Conservation (phyloP, 352 stramenopile genomes). For the Lagenidium giganteum region DNA sequence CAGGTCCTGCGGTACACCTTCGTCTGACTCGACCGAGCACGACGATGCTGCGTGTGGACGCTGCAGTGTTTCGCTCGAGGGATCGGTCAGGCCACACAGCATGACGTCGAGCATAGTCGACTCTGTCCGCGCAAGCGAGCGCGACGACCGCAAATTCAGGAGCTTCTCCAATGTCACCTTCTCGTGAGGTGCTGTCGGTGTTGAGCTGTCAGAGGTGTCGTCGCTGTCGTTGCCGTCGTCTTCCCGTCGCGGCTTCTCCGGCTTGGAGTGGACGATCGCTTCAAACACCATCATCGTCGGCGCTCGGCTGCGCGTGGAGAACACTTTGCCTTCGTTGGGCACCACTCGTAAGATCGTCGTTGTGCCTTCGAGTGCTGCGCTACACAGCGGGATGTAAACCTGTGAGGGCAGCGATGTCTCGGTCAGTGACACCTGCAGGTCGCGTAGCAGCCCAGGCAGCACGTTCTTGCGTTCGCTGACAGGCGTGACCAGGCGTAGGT, state of each 20-base stretch:
- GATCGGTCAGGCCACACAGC: slow-evolving; percentile 13
- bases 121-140: slow-evolving; percentile 15
- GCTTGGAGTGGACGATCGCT: slow-evolving; percentile 6
- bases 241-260: slow-evolving; percentile 2
- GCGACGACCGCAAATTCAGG: slow-evolving; percentile 8
- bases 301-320: slow-evolving; percentile 24
- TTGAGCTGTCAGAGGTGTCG: too few species aligned
- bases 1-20: slow-evolving; percentile 12
- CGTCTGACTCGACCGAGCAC: slow-evolving; percentile 6
- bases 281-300: slow-evolving; percentile 40
- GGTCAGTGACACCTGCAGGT: slow-evolving; percentile 14
- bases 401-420: background rate
- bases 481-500: slow-evolving; percentile 17
- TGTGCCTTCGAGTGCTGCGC: too few species aligned
- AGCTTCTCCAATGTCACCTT: slow-evolving; percentile 4
- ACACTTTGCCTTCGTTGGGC: slow-evolving; percentile 27
- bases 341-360: slow-evolving; percentile 26
- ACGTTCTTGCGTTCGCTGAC: slow-evolving; percentile 3
- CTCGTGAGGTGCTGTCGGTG: too few species aligned
- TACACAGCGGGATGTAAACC: slow-evolving; percentile 15
- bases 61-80: background rate
- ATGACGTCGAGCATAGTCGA: slow-evolving; percentile 26
- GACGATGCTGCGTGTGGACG: background rate
- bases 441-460: slow-evolving; percentile 8
- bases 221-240: slow-evolving; percentile 1